Evolutionary conservation across 2,329 filamentous ascomycete species (phyloP).

Genomic region (Talaromyces sp.): DNA sequence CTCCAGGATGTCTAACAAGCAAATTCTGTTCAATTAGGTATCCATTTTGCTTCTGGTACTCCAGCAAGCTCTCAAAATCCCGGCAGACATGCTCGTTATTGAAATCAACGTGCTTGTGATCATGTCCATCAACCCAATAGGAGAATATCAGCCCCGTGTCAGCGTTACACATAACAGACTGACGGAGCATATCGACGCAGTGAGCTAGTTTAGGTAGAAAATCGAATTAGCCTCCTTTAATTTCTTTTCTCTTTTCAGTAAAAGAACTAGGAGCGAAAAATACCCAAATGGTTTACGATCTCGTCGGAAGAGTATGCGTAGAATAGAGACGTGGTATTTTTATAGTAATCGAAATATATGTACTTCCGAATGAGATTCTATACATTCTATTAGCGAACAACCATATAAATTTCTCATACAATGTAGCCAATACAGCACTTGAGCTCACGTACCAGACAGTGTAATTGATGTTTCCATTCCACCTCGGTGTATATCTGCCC

Average conservation of each 20-base stretch:
- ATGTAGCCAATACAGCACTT: not conserved
- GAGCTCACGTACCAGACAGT: not conserved
- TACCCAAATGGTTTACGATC: not conserved
- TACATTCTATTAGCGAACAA: not conserved
- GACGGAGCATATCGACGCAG: not conserved
- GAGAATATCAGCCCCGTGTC: not conserved
- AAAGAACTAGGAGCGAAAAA: not conserved
- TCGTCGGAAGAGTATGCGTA: not conserved
- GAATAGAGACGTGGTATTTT: not conserved
- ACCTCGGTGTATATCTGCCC: not conserved
- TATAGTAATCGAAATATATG: not conserved
- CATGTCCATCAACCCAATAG: not conserved
- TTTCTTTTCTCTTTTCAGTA: not conserved
- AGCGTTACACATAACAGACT: not conserved
- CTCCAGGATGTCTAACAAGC: not conserved
- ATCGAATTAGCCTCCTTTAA: not conserved
- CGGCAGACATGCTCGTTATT: constrained; percentile 1
- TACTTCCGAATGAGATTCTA: constrained; percentile 1
- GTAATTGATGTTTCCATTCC: constrained; percentile 1
- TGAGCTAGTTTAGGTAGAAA: not conserved
- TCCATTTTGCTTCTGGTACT: not conserved
- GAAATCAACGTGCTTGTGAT: not conserved
- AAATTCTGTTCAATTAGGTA: not conserved
- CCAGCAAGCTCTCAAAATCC: not conserved
- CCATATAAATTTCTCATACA: not conserved